Base-by-base conservation (phyloP, 257 asterid species). In the Handroanthus guayacan region DNA sequence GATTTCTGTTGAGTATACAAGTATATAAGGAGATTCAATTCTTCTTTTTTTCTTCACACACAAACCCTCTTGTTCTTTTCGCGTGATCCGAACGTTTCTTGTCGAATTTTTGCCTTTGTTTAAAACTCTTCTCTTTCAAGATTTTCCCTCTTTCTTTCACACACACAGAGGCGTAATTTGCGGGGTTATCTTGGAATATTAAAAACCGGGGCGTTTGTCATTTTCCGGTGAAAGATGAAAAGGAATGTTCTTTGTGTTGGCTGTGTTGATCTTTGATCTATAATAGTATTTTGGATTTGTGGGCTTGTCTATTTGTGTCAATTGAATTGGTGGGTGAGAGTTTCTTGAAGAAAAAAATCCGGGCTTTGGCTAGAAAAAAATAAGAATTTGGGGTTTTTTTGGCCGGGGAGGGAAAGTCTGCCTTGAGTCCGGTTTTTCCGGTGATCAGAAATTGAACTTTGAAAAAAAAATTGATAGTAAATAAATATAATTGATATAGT, bases 391-490 rank as follows among this genome's bases (percentile, higher is more conserved):
- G 86, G 83, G 82, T 69, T 79, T 71, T 79, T 77, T 81, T 79
- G 79, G 81, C 81, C 47, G 14, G 54, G 39, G 39, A n/a, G 65
- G 79, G 87, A 79, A 75, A 85, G 66, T 84, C 76, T 44, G 47
- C 78, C 78, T 86, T 64, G 87, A 70, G 31, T 75, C 71, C 67
- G 74, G 78, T 72, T 82, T 83, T 81, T 41, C 82, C 81, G 85
- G 86, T 62, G 81, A 79, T 69, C 71, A 78, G 86, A 54, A 71
- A 74, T 67, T 74, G 80, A 72, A 34, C 54, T 50, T 79, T 51
- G 63, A 50, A 43, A 50, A 14, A 63, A 69, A 37, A 69, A 62
- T n/a, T n/a, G n/a, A n/a, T n/a, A n/a, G 62, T 38, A 37, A 16
- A 16, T 66, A 48, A 38, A 45, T 31, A 45, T 44, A 75, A 67